Conservation (phyloP, 371 early-diverging fungal species). For the Mortierella polycephala region DNA sequence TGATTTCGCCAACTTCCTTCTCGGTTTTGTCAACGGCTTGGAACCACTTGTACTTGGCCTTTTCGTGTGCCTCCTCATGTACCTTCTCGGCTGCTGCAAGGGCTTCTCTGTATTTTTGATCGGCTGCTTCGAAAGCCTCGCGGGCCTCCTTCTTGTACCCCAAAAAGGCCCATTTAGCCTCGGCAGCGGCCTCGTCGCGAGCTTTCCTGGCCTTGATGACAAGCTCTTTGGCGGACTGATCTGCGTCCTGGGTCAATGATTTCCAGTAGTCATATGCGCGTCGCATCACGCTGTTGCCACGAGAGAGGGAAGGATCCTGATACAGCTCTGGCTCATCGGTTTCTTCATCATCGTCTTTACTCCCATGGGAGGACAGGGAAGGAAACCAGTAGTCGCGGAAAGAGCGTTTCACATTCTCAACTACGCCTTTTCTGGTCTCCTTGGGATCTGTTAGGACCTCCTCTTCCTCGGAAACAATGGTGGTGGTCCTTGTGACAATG, state of each 20-base stretch:
- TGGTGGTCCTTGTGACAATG: constrained; percentile 47
- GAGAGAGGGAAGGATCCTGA: constrained; percentile 18
- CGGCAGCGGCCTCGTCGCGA: constrained; percentile 43
- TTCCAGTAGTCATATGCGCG: constrained; percentile 53
- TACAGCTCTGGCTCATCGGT: constrained; percentile 10
- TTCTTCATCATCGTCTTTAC: constrained; percentile 23
- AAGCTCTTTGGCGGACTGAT: constrained; percentile 35
- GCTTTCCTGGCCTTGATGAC: constrained; percentile 41
- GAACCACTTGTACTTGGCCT: constrained; percentile 52
- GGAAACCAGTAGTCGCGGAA: constrained; percentile 49
- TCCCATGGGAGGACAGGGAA: not conserved
- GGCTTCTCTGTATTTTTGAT: constrained; percentile 41
- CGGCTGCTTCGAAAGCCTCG: constrained; percentile 35
- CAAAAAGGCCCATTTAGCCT: constrained; percentile 35
- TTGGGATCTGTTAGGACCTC: constrained; percentile 18
- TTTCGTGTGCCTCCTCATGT: constrained; percentile 47
- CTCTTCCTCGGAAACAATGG: constrained; percentile 49
- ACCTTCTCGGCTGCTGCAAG: constrained; percentile 32
- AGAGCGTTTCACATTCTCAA: constrained; percentile 28
- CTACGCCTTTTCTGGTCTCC: constrained; percentile 15
- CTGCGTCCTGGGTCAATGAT: constrained; percentile 40
- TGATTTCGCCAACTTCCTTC: constrained; percentile 36
- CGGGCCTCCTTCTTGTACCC: constrained; percentile 49
- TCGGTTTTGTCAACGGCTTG: constrained; percentile 38
- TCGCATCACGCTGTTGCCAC: constrained; percentile 34